A percentile compares a stretch with the other conserved stretches of the same genome.
These are phyloP conservation scores for Ogataea trehalophila DNA, from an alignment of 805 yeast species.

Conservation along the genomic window DNA sequence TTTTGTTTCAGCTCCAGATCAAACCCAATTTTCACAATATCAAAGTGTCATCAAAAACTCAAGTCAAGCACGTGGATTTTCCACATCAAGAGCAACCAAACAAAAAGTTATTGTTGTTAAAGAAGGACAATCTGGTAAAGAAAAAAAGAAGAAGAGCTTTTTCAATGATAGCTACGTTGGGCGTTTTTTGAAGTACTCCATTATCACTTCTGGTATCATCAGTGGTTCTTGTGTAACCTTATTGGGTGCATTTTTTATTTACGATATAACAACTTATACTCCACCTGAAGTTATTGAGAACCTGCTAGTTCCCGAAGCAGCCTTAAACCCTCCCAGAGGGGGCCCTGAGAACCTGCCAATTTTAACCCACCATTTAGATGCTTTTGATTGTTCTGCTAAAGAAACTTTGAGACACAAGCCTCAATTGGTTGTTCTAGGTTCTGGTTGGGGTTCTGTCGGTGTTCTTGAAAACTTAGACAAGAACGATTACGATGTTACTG, in stretches of 20 bases:
- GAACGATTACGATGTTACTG: constrained; percentile 58
- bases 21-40: no score
- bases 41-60: no score
- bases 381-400: constrained; percentile 47
- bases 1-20: no score
- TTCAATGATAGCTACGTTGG: constrained; percentile 29
- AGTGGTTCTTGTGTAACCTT: constrained; percentile 38
- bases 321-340: constrained; percentile 52
- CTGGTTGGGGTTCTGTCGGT: constrained; percentile 71
- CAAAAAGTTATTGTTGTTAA: no score
- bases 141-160: constrained; percentile 3
- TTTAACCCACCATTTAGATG: constrained; percentile 50
- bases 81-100: no score
- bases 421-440: constrained; percentile 55
- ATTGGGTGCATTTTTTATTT: constrained; percentile 50
- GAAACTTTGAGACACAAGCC: constrained; percentile 45
- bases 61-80: no score
- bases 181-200: constrained; percentile 28
- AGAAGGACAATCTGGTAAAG: no score
- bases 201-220: constrained; percentile 38
- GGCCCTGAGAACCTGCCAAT: constrained; percentile 73
- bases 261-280: constrained; percentile 62
- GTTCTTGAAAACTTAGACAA: constrained; percentile 46
- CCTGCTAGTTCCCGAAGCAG: constrained; percentile 46
- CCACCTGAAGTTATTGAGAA: constrained; percentile 37